Evolutionary conservation across 257 asterid genomes (phyloP).

Genomic region (Solanum stenotomum): DNA sequence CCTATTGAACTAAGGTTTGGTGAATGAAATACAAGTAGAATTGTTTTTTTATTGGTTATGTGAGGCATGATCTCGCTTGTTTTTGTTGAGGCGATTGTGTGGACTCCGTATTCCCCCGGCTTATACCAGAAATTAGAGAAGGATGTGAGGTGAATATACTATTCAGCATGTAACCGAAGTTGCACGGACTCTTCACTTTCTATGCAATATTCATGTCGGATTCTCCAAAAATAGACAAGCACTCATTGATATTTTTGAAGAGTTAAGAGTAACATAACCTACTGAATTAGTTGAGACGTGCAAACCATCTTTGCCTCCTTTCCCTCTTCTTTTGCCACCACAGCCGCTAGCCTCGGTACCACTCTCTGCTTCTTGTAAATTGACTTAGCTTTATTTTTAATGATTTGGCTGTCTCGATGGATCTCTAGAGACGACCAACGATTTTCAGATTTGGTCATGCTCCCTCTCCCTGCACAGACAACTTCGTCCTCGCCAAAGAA

Average conservation of each 20-base stretch:
- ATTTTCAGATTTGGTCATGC: neutral
- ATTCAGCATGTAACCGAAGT: neutral
- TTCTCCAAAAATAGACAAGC: neutral
- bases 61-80: neutral
- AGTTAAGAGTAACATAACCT: neutral
- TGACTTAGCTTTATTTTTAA: no score
- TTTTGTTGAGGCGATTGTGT: neutral
- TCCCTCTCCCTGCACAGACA: neutral
- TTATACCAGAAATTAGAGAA: no score
- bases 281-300: neutral
- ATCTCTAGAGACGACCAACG: neutral
- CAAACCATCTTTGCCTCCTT: neutral
- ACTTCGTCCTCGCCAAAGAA: neutral
- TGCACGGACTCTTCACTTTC: neutral
- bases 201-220: rapidly evolving
- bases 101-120: neutral
- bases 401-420: neutral
- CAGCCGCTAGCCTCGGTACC: neutral
- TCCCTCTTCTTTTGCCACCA: neutral
- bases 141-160: no score
- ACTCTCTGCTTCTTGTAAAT: neutral
- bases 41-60: neutral
- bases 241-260: no score
- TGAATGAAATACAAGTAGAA: neutral
- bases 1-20: neutral